Evolutionary conservation across 148 eudicot genomes (phyloP).

Genomic region (Silene conica): DNA sequence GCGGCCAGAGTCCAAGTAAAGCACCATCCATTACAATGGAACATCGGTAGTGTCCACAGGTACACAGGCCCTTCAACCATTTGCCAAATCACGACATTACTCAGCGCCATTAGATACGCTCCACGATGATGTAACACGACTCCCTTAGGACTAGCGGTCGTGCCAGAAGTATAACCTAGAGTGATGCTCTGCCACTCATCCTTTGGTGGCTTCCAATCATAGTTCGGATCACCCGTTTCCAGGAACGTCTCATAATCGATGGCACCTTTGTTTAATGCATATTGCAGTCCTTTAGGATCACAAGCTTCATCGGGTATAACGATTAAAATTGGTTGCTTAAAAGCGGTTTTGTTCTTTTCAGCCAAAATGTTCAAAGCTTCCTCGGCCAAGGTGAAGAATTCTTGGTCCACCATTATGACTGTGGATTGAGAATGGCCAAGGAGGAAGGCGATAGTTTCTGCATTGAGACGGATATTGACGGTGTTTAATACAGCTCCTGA

Average conservation of each 20-base stretch:
- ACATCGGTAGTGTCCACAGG: conserved; percentile 94
- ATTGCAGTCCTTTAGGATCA: conserved; percentile 54
- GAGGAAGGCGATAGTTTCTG: conserved; percentile 67
- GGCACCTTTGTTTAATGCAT: conserved; percentile 63
- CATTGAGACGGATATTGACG: conserved; percentile 78
- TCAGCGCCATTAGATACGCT: conserved; percentile 74
- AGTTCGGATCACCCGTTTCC: conserved; percentile 70
- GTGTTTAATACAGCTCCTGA: conserved; percentile 82
- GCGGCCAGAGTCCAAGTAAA: conserved; percentile 95
- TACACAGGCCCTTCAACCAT: conserved; percentile 80
- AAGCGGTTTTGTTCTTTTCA: conserved; percentile 40
- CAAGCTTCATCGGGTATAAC: conserved; percentile 77
- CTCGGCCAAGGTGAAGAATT: conserved; percentile 67
- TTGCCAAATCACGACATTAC: conserved; percentile 62
- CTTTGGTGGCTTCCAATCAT: conserved; percentile 73
- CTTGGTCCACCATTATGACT: conserved; percentile 84
- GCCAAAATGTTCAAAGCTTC: conserved; percentile 63
- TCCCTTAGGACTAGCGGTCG: conserved; percentile 95
- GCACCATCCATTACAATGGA: conserved; percentile 99
- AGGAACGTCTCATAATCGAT: conserved; percentile 78
- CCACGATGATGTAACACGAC: conserved; percentile 92
- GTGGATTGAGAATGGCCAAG: conserved; percentile 66
- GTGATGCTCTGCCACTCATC: conserved; percentile 97
- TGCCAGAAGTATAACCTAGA: conserved; percentile 89
- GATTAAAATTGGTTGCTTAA: conserved; percentile 62